phyloP scores from a whole-genome alignment of 1,284 basidiomycete genomes.

The Stereum hirsutum region DNA sequence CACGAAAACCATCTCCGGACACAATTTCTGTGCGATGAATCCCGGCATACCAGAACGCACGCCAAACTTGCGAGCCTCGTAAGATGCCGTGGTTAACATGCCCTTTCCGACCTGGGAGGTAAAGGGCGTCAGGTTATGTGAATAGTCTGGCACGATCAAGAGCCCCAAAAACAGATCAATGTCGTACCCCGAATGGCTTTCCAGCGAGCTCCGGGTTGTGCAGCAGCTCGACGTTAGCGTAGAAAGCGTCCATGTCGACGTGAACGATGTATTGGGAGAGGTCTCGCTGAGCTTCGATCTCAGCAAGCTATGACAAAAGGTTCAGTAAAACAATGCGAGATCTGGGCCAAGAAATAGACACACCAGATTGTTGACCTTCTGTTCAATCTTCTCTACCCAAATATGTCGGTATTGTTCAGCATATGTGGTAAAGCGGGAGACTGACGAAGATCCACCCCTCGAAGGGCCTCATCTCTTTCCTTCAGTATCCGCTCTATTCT shows the following conservation, averaged over 20 bases:
- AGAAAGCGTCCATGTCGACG: slow-evolving; percentile 81
- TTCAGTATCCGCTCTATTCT: slow-evolving; percentile 59
- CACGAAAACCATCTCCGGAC: slow-evolving; percentile 83
- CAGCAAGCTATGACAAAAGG: slow-evolving; percentile 50
- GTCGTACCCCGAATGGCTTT: slow-evolving; percentile 79
- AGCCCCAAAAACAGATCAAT: neutral
- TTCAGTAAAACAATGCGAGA: slow-evolving; percentile 1
- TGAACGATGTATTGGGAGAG: slow-evolving; percentile 80
- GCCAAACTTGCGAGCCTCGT: slow-evolving; percentile 85
- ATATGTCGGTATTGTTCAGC: neutral
- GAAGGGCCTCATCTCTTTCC: slow-evolving; percentile 52
- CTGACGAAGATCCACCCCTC: slow-evolving; percentile 53
- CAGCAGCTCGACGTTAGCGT: slow-evolving; percentile 70
- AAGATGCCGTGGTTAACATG: slow-evolving; percentile 82
- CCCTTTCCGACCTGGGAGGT: slow-evolving; percentile 66
- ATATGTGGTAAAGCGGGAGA: slow-evolving; percentile 8
- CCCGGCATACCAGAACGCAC: slow-evolving; percentile 86
- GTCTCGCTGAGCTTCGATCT: slow-evolving; percentile 74
- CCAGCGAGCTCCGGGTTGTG: slow-evolving; percentile 72
- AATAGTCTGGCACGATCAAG: neutral
- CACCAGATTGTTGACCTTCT: slow-evolving; percentile 44
- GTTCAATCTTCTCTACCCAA: slow-evolving; percentile 39
- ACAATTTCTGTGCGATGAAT: slow-evolving; percentile 90
- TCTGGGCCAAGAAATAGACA: neutral
- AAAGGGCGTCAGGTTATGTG: neutral